Base-by-base conservation (phyloP, 2,329 filamentous ascomycete species). In the Microdochium bolleyi region DNA sequence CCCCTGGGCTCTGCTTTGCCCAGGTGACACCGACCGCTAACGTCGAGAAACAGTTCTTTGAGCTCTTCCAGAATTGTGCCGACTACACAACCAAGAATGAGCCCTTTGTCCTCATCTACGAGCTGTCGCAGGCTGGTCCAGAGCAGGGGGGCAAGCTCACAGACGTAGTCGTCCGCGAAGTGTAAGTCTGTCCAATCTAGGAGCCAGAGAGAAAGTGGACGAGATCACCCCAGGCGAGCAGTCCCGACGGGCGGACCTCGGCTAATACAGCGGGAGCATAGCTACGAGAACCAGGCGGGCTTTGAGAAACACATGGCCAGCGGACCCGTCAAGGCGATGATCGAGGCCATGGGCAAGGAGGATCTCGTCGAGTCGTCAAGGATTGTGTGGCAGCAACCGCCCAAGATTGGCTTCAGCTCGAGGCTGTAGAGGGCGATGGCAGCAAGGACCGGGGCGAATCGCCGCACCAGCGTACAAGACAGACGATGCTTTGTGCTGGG, bases 101-200 rank as follows among this genome's bases (percentile, higher is more conserved):
- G 56, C 61, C 60, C 25, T 51, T 49, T 13, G 58, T 58, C 21
- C 56, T 65, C n/a, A 57, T 58, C 16, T 65, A 61, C 30, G 58
- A 63, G 53, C 30, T 63, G 49, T 46, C 64, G 62, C 48, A 53
- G 57, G 32, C 59, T 58, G 19, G 55, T 60, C 32, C 54, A 55
- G 9, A 59, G 25, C 61, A 60, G 24, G 51, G 48, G 22, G 56
- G 57, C 41, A 58, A 59, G 16, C 41, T 46, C 21, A 54, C 61
- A 30, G 58, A 62, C 50, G 59, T 63, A 50, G 53, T 65, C 27
- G 51, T 60, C 41, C 54, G 62, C 13, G 62, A 64, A 53, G 60
- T 58, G 63, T 64, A 55, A 54, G 51, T 56, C 44, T n/a, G n/a
- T n/a, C n/a, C n/a, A n/a, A n/a, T n/a, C n/a, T n/a, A n/a, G n/a